phyloP scores from a whole-genome alignment of 148 eudicot genomes.

The Selenicereus undatus region DNA sequence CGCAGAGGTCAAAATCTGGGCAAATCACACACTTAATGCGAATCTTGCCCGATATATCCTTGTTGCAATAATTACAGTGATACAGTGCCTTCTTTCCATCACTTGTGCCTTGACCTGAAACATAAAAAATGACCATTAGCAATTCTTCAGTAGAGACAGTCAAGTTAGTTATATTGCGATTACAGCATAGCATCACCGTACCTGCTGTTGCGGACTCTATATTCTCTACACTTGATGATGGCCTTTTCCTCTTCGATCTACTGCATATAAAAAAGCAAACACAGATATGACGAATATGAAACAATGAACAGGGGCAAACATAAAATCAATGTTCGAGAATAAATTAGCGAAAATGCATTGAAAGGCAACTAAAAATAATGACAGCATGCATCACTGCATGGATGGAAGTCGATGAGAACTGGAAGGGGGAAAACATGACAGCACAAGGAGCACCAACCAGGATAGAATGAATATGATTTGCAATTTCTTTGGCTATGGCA shows the following conservation, averaged over 20 bases:
- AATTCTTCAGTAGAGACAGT: not conserved
- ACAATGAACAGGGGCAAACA: not conserved
- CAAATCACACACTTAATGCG: slow-evolving; percentile 84
- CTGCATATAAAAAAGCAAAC: slow-evolving; percentile 17
- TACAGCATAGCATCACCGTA: slow-evolving; percentile 23
- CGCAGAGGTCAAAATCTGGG: slow-evolving; percentile 90
- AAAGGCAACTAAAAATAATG: slow-evolving; percentile 3
- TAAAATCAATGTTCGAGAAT: not conserved
- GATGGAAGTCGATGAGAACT: not conserved
- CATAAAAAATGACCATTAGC: slow-evolving; percentile 6
- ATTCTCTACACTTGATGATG: slow-evolving; percentile 66
- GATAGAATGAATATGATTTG: not conserved
- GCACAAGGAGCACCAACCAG: not conserved
- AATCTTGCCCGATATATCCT: slow-evolving; percentile 82
- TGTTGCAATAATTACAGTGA: slow-evolving; percentile 96
- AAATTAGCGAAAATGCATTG: not conserved
- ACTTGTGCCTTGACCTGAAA: slow-evolving; percentile 57
- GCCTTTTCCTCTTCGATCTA: slow-evolving; percentile 85
- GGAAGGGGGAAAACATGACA: not conserved
- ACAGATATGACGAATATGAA: not conserved
- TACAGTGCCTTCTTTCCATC: slow-evolving; percentile 86
- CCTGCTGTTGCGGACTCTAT: slow-evolving; percentile 66
- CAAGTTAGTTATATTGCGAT: not conserved
- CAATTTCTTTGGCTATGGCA: not conserved
- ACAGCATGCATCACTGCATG: not conserved